Conservation (phyloP, 306 rosid genomes). For the Ormosia semicastrata region DNA sequence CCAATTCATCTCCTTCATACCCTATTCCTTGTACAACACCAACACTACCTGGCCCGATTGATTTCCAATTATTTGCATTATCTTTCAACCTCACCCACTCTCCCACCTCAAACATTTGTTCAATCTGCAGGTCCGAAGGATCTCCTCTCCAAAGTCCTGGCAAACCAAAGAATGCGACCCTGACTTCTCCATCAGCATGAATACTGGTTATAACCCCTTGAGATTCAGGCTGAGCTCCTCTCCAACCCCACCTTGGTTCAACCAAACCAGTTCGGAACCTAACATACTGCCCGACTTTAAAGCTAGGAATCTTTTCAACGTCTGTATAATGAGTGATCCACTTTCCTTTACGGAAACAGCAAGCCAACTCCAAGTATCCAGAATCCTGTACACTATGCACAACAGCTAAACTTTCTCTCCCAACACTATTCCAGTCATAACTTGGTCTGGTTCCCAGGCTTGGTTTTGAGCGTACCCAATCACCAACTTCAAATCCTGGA, state of each 20-base stretch:
- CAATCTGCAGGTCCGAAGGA: constrained; percentile 87
- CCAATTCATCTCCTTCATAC: constrained; percentile 73
- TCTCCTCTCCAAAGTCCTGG: constrained; percentile 92
- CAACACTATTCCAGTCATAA: constrained; percentile 92
- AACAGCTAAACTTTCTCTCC: constrained; percentile 89
- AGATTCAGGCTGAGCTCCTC: constrained; percentile 78
- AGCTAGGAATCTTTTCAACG: constrained; percentile 79
- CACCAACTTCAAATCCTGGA: constrained; percentile 98
- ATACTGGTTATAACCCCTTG: constrained; percentile 79
- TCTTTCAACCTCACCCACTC: constrained; percentile 91
- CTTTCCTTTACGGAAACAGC: constrained; percentile 96
- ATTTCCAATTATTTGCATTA: constrained; percentile 68
- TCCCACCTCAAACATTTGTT: constrained; percentile 81
- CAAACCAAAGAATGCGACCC: constrained; percentile 78
- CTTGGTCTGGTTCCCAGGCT: constrained; percentile 93
- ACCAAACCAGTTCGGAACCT: constrained; percentile 73
- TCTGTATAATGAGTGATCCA: constrained; percentile 89
- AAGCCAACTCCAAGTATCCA: constrained; percentile 89
- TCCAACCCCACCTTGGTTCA: constrained; percentile 99
- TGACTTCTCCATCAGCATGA: constrained; percentile 94
- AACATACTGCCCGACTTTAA: constrained; percentile 90
- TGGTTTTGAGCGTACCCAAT: constrained; percentile 98
- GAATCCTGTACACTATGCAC: constrained; percentile 96
- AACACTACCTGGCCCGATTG: constrained; percentile 74
- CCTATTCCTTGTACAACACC: constrained; percentile 95